These are phyloP conservation scores for Pythium myriotylum DNA, from an alignment of 352 stramenopile genomes.

Conservation along the genomic window DNA sequence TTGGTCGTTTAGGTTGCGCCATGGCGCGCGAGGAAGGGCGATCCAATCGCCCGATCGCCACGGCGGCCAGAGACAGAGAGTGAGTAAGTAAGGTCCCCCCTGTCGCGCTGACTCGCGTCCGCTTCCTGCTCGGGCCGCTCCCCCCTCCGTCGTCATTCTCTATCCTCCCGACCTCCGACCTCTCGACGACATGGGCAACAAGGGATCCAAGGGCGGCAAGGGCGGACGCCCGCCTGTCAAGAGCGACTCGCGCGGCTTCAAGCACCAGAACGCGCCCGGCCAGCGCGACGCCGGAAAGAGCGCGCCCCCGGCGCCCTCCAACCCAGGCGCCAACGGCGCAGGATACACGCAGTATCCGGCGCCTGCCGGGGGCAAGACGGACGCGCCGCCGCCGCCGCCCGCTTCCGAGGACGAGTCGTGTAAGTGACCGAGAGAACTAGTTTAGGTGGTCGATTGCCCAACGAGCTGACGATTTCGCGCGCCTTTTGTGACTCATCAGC, in stretches of 20 bases:
- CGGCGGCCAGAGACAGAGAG: conserved; percentile 22
- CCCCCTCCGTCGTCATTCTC: conserved; percentile 15
- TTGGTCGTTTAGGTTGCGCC: conserved; percentile 34
- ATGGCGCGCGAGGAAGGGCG: conserved; percentile 21
- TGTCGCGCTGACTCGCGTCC: conserved; percentile 20
- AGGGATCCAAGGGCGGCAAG: conserved; percentile 71
- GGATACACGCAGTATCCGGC: conserved; percentile 28
- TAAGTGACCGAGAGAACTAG: conserved; percentile 32
- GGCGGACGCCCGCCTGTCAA: conserved; percentile 75
- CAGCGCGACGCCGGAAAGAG: conserved; percentile 70
- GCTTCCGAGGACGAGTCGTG: conserved; percentile 46
- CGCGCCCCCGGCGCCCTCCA: conserved; percentile 70
- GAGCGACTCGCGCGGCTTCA: conserved; percentile 84
- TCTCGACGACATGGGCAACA: conserved; percentile 70
- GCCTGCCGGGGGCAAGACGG: conserved; percentile 4
- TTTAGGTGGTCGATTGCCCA: conserved; percentile 1
- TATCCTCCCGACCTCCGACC: conserved; percentile 11
- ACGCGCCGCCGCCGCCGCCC: conserved; percentile 12
- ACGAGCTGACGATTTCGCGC: background rate
- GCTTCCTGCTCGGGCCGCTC: background rate
- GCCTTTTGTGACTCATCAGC: conserved; percentile 29
- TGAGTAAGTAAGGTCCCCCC: conserved; percentile 2
- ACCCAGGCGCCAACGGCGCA: conserved; percentile 24
- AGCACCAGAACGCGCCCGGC: conserved; percentile 56
- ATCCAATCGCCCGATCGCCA: conserved; percentile 21